Percentiles rank a stretch among this genome's conserved stretches.
phyloP scores from a whole-genome alignment of 2,329 filamentous ascomycete genomes.

The Pyrenophora seminiperda region DNA sequence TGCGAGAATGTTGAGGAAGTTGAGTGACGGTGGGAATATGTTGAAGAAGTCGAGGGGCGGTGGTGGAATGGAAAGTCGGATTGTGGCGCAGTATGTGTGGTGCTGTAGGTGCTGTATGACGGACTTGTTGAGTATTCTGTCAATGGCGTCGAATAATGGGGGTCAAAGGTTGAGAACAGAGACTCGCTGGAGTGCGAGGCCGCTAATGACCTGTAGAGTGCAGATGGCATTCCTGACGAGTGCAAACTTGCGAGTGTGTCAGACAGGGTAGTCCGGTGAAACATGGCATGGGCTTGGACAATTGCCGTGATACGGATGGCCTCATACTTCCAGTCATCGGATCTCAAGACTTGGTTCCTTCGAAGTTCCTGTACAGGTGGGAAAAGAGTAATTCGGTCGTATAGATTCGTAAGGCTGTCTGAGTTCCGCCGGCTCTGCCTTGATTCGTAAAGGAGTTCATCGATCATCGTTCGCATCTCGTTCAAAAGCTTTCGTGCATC shows the following conservation, averaged over 20 bases:
- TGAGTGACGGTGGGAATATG: slow-evolving; percentile 11
- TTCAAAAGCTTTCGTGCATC: slow-evolving; percentile 32
- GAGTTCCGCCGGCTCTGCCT: slow-evolving; percentile 26
- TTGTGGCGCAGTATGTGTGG: slow-evolving; percentile 1
- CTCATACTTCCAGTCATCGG: slow-evolving; percentile 43
- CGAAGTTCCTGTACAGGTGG: slow-evolving; percentile 17
- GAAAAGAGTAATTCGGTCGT: slow-evolving; percentile 31
- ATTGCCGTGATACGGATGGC: slow-evolving; percentile 41
- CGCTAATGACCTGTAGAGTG: slow-evolving; percentile 9
- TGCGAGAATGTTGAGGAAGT: slow-evolving; percentile 9
- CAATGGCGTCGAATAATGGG: slow-evolving; percentile 26
- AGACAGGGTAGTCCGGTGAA: slow-evolving; percentile 34
- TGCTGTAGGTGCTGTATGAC: slow-evolving; percentile 15
- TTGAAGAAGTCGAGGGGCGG: slow-evolving; percentile 13
- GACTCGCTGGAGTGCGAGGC: slow-evolving; percentile 25
- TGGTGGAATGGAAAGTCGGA: slow-evolving; percentile 12
- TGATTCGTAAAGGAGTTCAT: slow-evolving; percentile 33
- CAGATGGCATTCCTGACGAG: not conserved
- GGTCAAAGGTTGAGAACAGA: slow-evolving; percentile 20
- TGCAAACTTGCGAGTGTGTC: slow-evolving; percentile 27
- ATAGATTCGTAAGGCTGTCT: slow-evolving; percentile 20
- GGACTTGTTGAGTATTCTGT: slow-evolving; percentile 23
- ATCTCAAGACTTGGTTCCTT: slow-evolving; percentile 17
- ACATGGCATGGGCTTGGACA: slow-evolving; percentile 42
- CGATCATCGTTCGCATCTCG: slow-evolving; percentile 39